These are phyloP conservation scores for Gynochthodes officinalis DNA, from an alignment of 257 asterid species.

Conservation along the genomic window DNA sequence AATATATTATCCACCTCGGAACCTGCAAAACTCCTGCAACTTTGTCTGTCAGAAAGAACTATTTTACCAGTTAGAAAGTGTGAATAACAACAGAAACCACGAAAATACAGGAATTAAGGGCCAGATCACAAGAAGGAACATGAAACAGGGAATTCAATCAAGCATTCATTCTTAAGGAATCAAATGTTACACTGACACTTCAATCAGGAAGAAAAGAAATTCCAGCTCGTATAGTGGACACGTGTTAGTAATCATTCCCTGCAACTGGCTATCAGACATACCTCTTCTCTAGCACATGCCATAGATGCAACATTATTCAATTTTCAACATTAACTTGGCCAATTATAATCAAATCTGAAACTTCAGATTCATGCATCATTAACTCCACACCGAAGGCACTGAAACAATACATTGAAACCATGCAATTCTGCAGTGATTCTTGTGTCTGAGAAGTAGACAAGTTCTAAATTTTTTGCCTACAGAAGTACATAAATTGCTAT, in stretches of 20 bases:
- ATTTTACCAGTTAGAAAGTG: constrained; percentile 6
- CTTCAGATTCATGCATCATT: background rate
- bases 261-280: background rate
- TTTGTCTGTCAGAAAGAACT: constrained; percentile 25
- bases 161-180: background rate
- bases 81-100: constrained; percentile 2
- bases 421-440: background rate
- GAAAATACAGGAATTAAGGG: background rate
- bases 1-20: constrained; percentile 36
- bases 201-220: background rate
- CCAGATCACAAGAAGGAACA: background rate
- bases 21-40: constrained; percentile 60
- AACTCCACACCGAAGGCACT: background rate
- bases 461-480: background rate
- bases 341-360: background rate
- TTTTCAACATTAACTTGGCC: background rate
- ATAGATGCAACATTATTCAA: background rate
- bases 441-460: background rate
- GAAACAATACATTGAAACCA: background rate
- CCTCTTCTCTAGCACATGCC: background rate
- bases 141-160: background rate
- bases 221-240: background rate
- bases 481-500: background rate
- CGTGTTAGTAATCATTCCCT: background rate
- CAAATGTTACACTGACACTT: background rate